Base-by-base conservation (phyloP, 352 stramenopile species). In the Globisporangium paroecandrum region DNA sequence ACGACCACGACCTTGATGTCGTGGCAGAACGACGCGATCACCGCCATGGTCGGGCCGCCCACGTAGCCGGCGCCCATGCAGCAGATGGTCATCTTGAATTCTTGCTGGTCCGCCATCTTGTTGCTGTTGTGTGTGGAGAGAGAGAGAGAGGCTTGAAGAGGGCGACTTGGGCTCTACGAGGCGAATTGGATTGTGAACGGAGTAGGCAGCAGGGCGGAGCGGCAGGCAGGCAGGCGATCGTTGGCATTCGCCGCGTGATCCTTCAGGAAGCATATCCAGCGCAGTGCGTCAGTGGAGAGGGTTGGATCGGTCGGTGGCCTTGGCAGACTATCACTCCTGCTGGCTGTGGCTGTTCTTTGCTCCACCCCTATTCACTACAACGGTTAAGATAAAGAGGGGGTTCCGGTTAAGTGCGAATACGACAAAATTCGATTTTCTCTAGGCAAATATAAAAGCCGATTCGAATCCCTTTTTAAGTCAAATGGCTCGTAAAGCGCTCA, bases 51-150 rank as follows among this genome's bases (percentile, higher is more conserved):
- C 2, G 98, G 97, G 15, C 97, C 98, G 71, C 98, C 98, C 55
- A 99, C 98, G 77, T 99, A 99, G 34, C 98, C 97, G 36, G 97
- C 97, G 74, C 97, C 97, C 87, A 99, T 98, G 86, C 97, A 98
- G 79, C 95, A 98, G 69, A 98, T 95, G 43, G 85, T 93, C 83
- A 93, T 89, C 72, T 90, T 87, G 64, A 93, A 93, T 41, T 84
- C 51, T 56, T 56, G 49, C n/a, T 58, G 69, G 75, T 83, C 61
- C 64, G 51, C 54, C 4, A 69, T 69, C 20, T 38, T 38, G 32
- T 38, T 38, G 32, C 8, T 38, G 32, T 10, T 38, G 32, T 38
- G 32, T 36, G 32, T 43, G 18, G 38, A 38, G 38, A 32, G 6
- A 32, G 32, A 38, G 32, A 9, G 32, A 38, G 38, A 13, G 20